These are phyloP conservation scores for Geotrichum cucujoidarum DNA, from an alignment of 1,139 yeast species.

Conservation along the genomic window DNA sequence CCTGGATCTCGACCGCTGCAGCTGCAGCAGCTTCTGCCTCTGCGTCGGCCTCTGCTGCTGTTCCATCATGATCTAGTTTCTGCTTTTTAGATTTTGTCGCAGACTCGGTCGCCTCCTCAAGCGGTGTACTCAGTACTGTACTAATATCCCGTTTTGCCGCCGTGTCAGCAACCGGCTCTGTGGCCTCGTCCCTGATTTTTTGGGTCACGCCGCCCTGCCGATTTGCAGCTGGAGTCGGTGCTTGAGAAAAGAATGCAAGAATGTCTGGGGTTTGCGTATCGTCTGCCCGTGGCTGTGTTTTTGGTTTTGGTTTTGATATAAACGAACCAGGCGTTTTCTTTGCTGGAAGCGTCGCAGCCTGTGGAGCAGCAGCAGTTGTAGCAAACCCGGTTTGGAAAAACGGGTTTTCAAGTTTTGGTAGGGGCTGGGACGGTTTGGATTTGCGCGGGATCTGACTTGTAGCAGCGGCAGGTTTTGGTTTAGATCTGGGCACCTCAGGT, in stretches of 20 bases:
- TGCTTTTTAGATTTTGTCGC: conserved; percentile 11
- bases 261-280: conserved; percentile 3
- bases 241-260: conserved; percentile 9
- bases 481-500: too few relatives aligned
- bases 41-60: too few relatives aligned
- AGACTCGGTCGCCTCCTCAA: conserved; percentile 10
- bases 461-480: too few relatives aligned
- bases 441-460: neutral
- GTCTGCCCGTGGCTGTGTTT: neutral
- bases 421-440: neutral
- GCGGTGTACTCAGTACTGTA: neutral
- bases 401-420: conserved; percentile 4
- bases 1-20: neutral
- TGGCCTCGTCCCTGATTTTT: too few relatives aligned
- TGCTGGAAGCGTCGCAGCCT: neutral
- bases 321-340: neutral
- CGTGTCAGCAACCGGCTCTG: too few relatives aligned
- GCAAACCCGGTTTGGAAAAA: neutral
- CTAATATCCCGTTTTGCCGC: neutral
- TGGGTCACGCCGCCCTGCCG: too few relatives aligned
- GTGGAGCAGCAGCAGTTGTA: too few relatives aligned
- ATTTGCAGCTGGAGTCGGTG: neutral
- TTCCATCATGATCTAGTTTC: conserved; percentile 1
- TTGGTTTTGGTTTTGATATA: neutral
- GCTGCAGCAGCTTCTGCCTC: neutral